These are phyloP conservation scores for Yarrowia alimentaria DNA, from an alignment of 805 yeast species.

Conservation along the genomic window DNA sequence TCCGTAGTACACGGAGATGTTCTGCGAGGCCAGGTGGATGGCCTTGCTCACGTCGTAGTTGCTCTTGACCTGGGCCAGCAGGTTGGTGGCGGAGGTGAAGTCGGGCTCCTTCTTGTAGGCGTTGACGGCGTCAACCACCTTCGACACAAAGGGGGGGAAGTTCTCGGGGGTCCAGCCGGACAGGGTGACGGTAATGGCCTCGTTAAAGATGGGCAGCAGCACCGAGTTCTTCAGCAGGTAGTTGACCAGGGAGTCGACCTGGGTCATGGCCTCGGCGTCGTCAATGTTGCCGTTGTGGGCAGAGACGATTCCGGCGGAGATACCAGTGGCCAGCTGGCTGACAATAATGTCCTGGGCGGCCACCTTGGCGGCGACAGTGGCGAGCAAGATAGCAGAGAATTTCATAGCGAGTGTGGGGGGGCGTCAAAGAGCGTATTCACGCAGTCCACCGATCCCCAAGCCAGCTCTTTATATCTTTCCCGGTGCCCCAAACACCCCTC, in stretches of 20 bases:
- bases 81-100: not conserved
- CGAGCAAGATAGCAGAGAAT: too few species aligned
- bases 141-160: not conserved
- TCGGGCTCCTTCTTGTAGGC: not conserved
- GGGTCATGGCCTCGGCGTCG: not conserved
- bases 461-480: too few species aligned
- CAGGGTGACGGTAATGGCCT: not conserved
- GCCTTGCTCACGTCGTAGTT: not conserved
- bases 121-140: not conserved
- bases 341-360: too few species aligned
- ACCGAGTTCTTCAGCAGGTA: not conserved
- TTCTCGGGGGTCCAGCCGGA: not conserved
- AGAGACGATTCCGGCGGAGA: not conserved
- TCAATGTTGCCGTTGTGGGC: conserved; percentile 1
- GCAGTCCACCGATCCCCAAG: too few species aligned
- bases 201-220: not conserved
- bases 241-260: not conserved
- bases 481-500: too few species aligned
- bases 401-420: too few species aligned
- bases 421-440: too few species aligned
- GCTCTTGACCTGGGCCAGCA: not conserved
- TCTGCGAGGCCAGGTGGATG: not conserved
- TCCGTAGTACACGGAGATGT: not conserved
- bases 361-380: too few species aligned
- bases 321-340: not conserved